Base-by-base conservation (phyloP, 352 stramenopile species). In the Poterioochromonas sp. region DNA sequence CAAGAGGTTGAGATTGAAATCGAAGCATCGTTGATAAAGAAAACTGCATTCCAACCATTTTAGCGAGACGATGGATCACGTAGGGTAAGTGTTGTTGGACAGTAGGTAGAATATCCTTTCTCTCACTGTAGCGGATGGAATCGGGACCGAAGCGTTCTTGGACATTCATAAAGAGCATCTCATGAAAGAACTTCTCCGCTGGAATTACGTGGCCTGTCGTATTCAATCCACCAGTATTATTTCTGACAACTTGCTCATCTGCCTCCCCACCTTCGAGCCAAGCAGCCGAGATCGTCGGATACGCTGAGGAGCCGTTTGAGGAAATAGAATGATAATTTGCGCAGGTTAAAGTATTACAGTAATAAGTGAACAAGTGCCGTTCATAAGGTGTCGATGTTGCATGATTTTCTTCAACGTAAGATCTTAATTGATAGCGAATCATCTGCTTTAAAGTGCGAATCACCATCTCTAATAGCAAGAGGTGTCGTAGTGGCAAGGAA, bases 371-470 rank as follows among this genome's bases (percentile, higher is more conserved):
- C 26, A 62, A 20, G 63, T 73, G 22, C 81, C 76, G 20, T 62
- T 76, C 2, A 44, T 65, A 41, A 64, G 39, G 18, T 74, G 29
- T 12, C 64, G 62, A 62, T 49, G 5, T 35, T 29, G n/a, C 40
- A 3, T 39, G 54, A 47, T 71, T 41, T 29, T 44, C 41, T 49
- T 82, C 40, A 8, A 58, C 18, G 82, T 53, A 64, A 78, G 22
- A 35, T 18, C 90, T 85, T 68, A 93, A 80, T 1, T 88, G 86
- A 62, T 88, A 86, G 0, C 90, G 88, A 8, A 91, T n/a, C 0
- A 93, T 76, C 43, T 93, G 90, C 77, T 94, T 94, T 20, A 94
- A 86, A 12, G 88, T 86, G 2, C 90, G 83, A 5, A 87, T 84
- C 0, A 92, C 80, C 85, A 94, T 94, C 76, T 94, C 89, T 0